Evolutionary conservation across 73 alveolate species (phyloP).

Genomic region (Uronychia setigera): DNA sequence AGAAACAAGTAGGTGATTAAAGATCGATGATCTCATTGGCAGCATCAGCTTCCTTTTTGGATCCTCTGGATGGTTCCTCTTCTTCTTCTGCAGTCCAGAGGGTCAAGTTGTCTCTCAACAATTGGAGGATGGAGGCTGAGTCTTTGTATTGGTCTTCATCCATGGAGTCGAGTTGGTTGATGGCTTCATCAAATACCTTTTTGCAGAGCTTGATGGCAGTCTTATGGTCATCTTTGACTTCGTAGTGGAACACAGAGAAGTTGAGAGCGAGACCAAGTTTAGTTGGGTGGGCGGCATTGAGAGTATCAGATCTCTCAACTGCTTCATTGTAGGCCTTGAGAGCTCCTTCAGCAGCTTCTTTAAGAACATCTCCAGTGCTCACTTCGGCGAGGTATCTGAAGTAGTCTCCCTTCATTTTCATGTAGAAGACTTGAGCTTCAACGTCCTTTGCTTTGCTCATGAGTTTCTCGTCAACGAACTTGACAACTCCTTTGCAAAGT

Average conservation of each 20-base stretch:
- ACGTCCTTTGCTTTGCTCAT: slow-evolving; percentile 67
- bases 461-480: slow-evolving; percentile 70
- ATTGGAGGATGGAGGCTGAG: slow-evolving; percentile 54
- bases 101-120: slow-evolving; percentile 62
- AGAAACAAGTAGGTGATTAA: neutral
- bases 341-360: slow-evolving; percentile 55
- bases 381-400: slow-evolving; percentile 65
- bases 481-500: slow-evolving; percentile 70
- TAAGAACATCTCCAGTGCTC: slow-evolving; percentile 61
- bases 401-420: slow-evolving; percentile 53
- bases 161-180: slow-evolving; percentile 51
- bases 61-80: neutral
- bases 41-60: neutral
- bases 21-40: neutral
- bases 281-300: slow-evolving; percentile 64
- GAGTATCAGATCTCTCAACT: slow-evolving; percentile 32
- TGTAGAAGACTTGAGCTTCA: slow-evolving; percentile 46
- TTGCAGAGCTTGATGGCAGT: slow-evolving; percentile 1
- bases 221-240: slow-evolving; percentile 12
- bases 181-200: slow-evolving; percentile 52
- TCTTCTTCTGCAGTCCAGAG: slow-evolving; percentile 58
- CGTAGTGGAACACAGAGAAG: slow-evolving; percentile 54
- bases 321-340: slow-evolving; percentile 45
- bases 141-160: slow-evolving; percentile 68
- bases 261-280: slow-evolving; percentile 57